These are phyloP conservation scores for Nemania abortiva DNA, from an alignment of 2,329 filamentous ascomycete genomes.

Conservation along the genomic window DNA sequence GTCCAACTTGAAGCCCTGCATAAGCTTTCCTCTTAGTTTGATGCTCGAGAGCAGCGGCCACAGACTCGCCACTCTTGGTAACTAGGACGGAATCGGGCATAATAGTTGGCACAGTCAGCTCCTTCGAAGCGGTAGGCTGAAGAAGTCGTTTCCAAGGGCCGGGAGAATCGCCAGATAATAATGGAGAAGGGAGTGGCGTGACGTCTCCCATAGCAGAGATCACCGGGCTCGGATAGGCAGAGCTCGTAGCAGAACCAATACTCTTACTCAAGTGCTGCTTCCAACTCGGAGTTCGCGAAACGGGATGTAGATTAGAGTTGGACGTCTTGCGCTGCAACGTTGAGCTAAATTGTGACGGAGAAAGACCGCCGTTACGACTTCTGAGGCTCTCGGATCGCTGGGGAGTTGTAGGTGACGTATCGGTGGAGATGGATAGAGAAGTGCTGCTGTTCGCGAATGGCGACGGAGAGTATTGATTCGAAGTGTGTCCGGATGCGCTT, in stretches of 20 bases:
- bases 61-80: constrained; percentile 64
- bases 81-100: constrained; percentile 63
- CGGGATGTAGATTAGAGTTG: constrained; percentile 60
- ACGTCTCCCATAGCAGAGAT: constrained; percentile 82
- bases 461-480: constrained; percentile 41
- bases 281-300: constrained; percentile 71
- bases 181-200: constrained; percentile 82
- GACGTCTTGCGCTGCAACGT: constrained; percentile 57
- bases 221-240: constrained; percentile 77
- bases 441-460: constrained; percentile 38
- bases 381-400: constrained; percentile 54
- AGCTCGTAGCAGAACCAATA: constrained; percentile 71
- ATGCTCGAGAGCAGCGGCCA: constrained; percentile 63
- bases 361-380: constrained; percentile 51
- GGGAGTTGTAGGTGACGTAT: constrained; percentile 48
- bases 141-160: constrained; percentile 73
- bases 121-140: constrained; percentile 62
- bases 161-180: constrained; percentile 73
- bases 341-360: constrained; percentile 49
- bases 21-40: constrained; percentile 71
- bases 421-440: constrained; percentile 56
- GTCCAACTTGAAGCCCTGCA: constrained; percentile 57
- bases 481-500: constrained; percentile 37
- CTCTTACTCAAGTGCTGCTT: constrained; percentile 66
- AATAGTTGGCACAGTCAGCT: constrained; percentile 54